phyloP scores from a whole-genome alignment of 192 early-diverging fungal genomes.

The Backusella mclennaniae region DNA sequence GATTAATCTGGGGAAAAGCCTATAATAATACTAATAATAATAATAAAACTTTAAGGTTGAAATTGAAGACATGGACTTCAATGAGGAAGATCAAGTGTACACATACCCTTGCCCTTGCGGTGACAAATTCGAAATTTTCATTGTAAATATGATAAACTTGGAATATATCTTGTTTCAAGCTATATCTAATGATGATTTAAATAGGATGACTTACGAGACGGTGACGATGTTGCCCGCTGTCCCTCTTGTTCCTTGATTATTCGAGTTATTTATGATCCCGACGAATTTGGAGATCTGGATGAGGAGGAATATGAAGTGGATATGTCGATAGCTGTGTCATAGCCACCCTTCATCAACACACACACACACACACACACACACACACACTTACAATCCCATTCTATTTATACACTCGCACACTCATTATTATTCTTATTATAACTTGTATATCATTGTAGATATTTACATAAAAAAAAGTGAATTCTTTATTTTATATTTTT shows the following conservation, averaged over 20 bases:
- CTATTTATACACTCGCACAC: background rate
- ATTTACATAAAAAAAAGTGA: slow-evolving; percentile 2
- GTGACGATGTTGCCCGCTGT: slow-evolving; percentile 88
- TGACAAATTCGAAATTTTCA: slow-evolving; percentile 87
- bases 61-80: slow-evolving; percentile 89
- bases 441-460: background rate
- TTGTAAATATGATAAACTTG: slow-evolving; percentile 39
- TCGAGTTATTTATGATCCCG: slow-evolving; percentile 86
- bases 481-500: slow-evolving; percentile 1
- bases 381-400: background rate
- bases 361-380: background rate
- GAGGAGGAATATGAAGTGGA: slow-evolving; percentile 46
- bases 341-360: background rate
- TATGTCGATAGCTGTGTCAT: slow-evolving; percentile 31
- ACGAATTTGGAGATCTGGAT: slow-evolving; percentile 56
- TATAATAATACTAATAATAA: background rate
- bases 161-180: background rate
- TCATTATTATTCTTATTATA: background rate
- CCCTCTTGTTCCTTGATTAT: slow-evolving; percentile 93
- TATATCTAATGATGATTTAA: background rate
- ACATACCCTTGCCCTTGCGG: slow-evolving; percentile 97
- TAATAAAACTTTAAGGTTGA: slow-evolving; percentile 21
- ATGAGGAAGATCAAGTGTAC: slow-evolving; percentile 80
- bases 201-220: slow-evolving; percentile 73
- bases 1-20: background rate